Base-by-base conservation (phyloP, 2,329 filamentous ascomycete genomes). In the Aureobasidium leucospermi region DNA sequence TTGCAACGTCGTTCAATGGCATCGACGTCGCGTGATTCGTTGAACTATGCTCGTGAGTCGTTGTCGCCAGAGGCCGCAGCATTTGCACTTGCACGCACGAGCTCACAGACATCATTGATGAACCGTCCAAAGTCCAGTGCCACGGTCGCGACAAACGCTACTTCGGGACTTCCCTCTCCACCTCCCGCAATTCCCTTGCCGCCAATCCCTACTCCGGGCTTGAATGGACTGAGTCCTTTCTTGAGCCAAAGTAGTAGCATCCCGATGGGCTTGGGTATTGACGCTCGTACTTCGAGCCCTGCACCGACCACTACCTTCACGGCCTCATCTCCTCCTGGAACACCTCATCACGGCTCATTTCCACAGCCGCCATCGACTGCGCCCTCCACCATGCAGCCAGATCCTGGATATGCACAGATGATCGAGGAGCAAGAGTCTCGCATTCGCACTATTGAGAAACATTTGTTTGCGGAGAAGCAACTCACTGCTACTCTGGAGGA, bases 101-200 rank as follows among this genome's bases (percentile, higher is more conserved):
- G 58, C 11, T 51, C 41, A 52, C 58, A 52, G 63, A 79, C 31
- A 5, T 59, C 61, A 10, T 28, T 49, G 15, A 59, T 51, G 42
- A 52, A 49, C 19, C 59, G 56, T 36, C 55, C 59, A 15, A 60
- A 60, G 11, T 60, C 59, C 70, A 96, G 96, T 80, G 94, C 88
- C 68, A 80, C 84, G 28, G 94, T 90, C 0, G 87, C 92, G 51
- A 83, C 29, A 11, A 94, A 90, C 0, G 87, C 92, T 48, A 82
- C 49, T 32, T 60, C 84, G 11, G 94, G 91, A 3, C 78, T 97
- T 10, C 94, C 94, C 2, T 97, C 94, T 1, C 94, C 94, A 31
- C 94, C 94, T 5, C 94, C 94, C 0, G 91, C 90, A 0, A 96
- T 97, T 67, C 94, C 94, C n/a, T 83, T 99, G 36, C 94, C 94